phyloP scores from a whole-genome alignment of 345 rosid genomes.

The Tarenaya hassleriana region DNA sequence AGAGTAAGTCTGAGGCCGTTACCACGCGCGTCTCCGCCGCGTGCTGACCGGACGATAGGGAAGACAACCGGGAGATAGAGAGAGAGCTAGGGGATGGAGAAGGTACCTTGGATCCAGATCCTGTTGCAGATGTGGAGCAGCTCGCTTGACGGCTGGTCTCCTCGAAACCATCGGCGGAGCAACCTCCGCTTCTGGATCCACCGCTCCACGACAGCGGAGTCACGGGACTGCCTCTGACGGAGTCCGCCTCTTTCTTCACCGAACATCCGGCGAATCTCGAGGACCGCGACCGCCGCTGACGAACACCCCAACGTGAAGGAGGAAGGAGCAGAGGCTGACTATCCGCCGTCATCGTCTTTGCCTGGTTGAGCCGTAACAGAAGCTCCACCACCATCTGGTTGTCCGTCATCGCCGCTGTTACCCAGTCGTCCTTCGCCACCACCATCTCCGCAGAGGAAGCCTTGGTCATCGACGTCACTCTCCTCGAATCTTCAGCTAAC shows the following conservation, averaged over 20 bases:
- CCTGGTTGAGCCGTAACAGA: conserved; percentile 45
- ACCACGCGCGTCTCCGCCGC: too few relatives aligned
- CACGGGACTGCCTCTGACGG: conserved; percentile 52
- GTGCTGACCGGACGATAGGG: too few relatives aligned
- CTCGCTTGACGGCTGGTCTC: conserved; percentile 37
- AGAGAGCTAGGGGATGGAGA: not conserved
- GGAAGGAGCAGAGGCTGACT: conserved; percentile 21
- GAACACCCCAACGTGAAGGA: conserved; percentile 52
- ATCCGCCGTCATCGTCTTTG: conserved; percentile 24
- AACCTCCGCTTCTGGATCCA: conserved; percentile 26
- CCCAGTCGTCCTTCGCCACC: conserved; percentile 56
- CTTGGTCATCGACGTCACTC: conserved; percentile 19
- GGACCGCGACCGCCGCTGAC: conserved; percentile 50
- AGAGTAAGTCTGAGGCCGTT: too few relatives aligned
- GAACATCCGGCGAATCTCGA: conserved; percentile 31
- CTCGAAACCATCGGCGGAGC: conserved; percentile 40
- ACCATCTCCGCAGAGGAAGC: conserved; percentile 8
- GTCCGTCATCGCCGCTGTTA: conserved; percentile 60
- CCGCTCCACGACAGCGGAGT: conserved; percentile 79
- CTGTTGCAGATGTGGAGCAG: conserved; percentile 25
- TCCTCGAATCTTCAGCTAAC: conserved; percentile 4
- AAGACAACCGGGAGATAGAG: not conserved
- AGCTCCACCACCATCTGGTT: conserved; percentile 63
- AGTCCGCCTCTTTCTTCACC: conserved; percentile 38
- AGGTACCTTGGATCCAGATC: conserved; percentile 53